Base-by-base conservation (phyloP, 306 rosid genomes). In the Luffa acutangula region DNA sequence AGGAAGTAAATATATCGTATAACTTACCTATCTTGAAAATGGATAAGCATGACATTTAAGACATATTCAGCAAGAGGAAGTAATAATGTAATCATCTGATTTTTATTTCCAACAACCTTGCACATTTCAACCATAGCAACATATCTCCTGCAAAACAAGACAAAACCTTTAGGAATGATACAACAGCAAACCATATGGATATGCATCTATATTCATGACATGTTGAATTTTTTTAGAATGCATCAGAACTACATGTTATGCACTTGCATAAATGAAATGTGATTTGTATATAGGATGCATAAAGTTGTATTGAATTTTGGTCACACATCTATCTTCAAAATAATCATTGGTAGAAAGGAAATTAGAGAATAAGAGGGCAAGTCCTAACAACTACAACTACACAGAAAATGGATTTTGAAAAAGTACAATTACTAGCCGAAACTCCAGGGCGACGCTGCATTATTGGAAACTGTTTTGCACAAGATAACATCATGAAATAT, bases 61-160 rank as follows among this genome's bases (percentile, higher is more conserved):
- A 92, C 86, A 41, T 91, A 92, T 71, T 95, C 97, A 4, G 92
- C 86, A 11, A 92, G 89, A 3, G 97, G 96, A 65, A 92, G 92
- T 82, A 90, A 77, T 53, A 95, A 84, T 78, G 83, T 71, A 75
- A 95, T 87, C 75, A 95, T 82, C 82, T 88, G 91, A 80, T 90
- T 96, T 79, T 90, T 85, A 57, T 83, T 86, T 79, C 93, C 92
- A 78, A 92, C 92, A 85, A 90, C 89, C 75, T 90, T 92, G 80
- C 98, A 92, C 97, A 95, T 92, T 84, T 94, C 98, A 52, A 91
- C 89, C 98, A 92, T 91, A 13, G 97, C 98, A 69, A 89, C 81
- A 81, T 90, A 89, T 81, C 98, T 88, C 97, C 98, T 95, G 91
- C 36, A 81, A 81, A 78, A 85, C 45, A 89, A 37, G 42, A 60